A percentile compares a stretch with the other conserved stretches of the same genome.
These are phyloP conservation scores for Sphaerostilbella broomeana DNA, from an alignment of 2,329 filamentous ascomycete genomes.

Conservation along the genomic window DNA sequence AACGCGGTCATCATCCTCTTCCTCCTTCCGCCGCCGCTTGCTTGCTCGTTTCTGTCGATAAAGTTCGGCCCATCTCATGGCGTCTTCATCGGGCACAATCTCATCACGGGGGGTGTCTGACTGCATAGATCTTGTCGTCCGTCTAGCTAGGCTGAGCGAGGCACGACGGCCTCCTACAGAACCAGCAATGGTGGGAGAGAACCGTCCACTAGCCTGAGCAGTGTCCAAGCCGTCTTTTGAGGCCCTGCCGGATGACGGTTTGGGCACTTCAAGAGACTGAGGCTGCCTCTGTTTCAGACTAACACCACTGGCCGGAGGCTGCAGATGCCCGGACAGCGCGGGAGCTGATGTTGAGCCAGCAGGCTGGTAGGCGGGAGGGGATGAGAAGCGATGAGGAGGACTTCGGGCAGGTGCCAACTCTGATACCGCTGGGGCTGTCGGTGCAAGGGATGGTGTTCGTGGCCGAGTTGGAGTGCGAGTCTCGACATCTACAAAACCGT, in stretches of 20 bases:
- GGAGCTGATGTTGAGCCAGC: constrained; percentile 35
- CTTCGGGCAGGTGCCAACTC: constrained; percentile 19
- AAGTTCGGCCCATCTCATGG: constrained; percentile 84
- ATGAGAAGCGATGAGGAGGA: constrained; percentile 55
- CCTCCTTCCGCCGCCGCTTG: constrained; percentile 74
- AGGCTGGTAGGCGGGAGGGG: constrained; percentile 51
- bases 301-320: constrained; percentile 39
- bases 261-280: constrained; percentile 83
- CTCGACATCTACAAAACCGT: constrained; percentile 14
- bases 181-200: constrained; percentile 59
- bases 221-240: constrained; percentile 68
- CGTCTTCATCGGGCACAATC: constrained; percentile 79
- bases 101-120: constrained; percentile 83
- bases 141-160: constrained; percentile 75
- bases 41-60: constrained; percentile 87
- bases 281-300: constrained; percentile 77
- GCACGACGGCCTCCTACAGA: constrained; percentile 60
- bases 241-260: constrained; percentile 51
- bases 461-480: constrained; percentile 9
- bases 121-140: constrained; percentile 76
- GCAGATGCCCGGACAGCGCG: constrained; percentile 44
- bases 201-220: constrained; percentile 67
- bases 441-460: constrained; percentile 8
- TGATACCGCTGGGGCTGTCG: constrained; percentile 18
- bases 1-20: constrained; percentile 88